Base-by-base conservation (phyloP, 2,329 filamentous ascomycete species). In the Dothiorella sarmentorum region DNA sequence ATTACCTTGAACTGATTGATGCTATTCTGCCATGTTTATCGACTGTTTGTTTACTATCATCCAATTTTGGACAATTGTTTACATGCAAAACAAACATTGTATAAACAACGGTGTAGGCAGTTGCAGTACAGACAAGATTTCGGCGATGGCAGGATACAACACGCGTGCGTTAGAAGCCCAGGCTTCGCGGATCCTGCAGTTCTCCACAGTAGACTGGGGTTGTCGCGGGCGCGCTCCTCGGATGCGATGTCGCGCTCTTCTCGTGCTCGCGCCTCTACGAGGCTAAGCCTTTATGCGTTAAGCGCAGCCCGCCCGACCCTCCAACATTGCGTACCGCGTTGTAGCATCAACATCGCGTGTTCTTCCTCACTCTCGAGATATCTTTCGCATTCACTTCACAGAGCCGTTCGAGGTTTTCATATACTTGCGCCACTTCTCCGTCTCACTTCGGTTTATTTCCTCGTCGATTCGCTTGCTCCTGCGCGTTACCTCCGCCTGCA, bases 301-400 rank as follows among this genome's bases (percentile, higher is more conserved):
- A 53, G 49, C 31, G 33, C 22, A 53, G 10, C 15, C 47, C 40
- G 49, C 33, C 49, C 35, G 22, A 18, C 27, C 43, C 24, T 45
- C 31, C 45, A 51, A 22, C 45, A 10, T 33, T 53, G 35, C 49
- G 22, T 43, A 49, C 55, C 42, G 31, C 43, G 55, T 47, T 33
- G 33, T 43, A 40, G 17, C 44, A 58, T 40, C 43, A 57, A 38
- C 55, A 47, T 47, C 24, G 55, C 42, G 42, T 47, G 55, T 27
- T 5, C 33, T 31, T 10, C 44, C 20, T 33, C 29, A 15, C 22
- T n/a, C 35, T 38, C 35, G 35, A 18, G 10, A 42, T 53, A 53
- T 20, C 9, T 10, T 17, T 38, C 18, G 49, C n/a, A 7, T 22
- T 4, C 9, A 40, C 11, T 47, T 20, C 15, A 18, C 11, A 7